Conservation (phyloP, 495 filamentous ascomycete genomes). For the Penicillium nucicola region DNA sequence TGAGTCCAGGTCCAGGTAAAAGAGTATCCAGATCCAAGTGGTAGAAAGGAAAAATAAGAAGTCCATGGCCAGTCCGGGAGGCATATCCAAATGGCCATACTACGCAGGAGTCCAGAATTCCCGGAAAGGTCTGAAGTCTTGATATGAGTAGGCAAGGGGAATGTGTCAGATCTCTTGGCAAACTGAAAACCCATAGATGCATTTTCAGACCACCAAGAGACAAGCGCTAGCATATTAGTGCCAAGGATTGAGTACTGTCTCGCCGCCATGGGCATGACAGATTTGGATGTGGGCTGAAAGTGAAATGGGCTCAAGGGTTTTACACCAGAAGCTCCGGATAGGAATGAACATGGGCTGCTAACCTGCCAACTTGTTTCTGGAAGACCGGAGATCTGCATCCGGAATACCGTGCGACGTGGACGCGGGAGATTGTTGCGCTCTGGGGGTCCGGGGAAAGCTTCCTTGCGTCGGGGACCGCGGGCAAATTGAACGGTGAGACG, state of each 20-base stretch:
- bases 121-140: not conserved
- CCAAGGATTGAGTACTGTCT: slow-evolving; percentile 5
- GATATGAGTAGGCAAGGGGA: not conserved
- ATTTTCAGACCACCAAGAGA: not conserved
- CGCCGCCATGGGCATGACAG: slow-evolving; percentile 3
- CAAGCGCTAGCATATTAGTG: not conserved
- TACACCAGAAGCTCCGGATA: slow-evolving; percentile 36
- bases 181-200: not conserved
- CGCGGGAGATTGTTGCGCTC: slow-evolving; percentile 78
- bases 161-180: not conserved
- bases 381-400: slow-evolving; percentile 97
- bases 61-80: slow-evolving; percentile 22
- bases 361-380: slow-evolving; percentile 99
- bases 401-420: slow-evolving; percentile 87
- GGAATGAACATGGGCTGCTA: slow-evolving; percentile 69
- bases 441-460: slow-evolving; percentile 61
- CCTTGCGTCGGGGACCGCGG: slow-evolving; percentile 85
- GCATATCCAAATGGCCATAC: slow-evolving; percentile 7
- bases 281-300: slow-evolving; percentile 6
- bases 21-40: slow-evolving; percentile 27
- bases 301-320: slow-evolving; percentile 14
- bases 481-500: slow-evolving; percentile 97
- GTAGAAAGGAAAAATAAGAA: slow-evolving; percentile 6
- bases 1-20: slow-evolving; percentile 42
- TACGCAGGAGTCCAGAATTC: not conserved